These are phyloP conservation scores for Helotiales sp. DNA, from an alignment of 2,329 filamentous ascomycete genomes.

Conservation along the genomic window DNA sequence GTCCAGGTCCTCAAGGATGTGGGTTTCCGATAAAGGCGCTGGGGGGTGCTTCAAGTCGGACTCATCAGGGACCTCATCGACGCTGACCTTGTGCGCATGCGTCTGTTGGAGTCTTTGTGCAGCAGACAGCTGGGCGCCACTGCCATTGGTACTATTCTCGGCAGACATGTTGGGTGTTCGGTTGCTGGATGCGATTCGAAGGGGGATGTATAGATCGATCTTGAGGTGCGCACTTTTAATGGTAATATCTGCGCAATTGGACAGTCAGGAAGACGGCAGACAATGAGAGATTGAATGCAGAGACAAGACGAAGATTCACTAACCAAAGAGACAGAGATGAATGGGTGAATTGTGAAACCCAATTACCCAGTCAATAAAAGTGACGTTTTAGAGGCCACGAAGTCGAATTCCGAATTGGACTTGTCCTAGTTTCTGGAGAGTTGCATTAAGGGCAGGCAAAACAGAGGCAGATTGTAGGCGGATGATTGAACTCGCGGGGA, in stretches of 20 bases:
- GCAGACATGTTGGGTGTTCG: slow-evolving; percentile 37
- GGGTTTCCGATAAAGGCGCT: slow-evolving; percentile 49
- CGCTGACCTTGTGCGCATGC: slow-evolving; percentile 66
- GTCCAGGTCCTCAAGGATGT: slow-evolving; percentile 43
- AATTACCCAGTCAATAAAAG: slow-evolving; percentile 18
- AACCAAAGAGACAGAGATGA: slow-evolving; percentile 25
- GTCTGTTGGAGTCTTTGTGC: slow-evolving; percentile 66
- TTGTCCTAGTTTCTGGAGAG: slow-evolving; percentile 31
- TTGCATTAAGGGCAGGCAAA: slow-evolving; percentile 40
- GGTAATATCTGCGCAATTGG: slow-evolving; percentile 12
- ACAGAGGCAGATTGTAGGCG: slow-evolving; percentile 16
- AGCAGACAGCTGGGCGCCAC: slow-evolving; percentile 31
- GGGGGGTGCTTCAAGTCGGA: slow-evolving; percentile 70
- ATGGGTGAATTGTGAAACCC: slow-evolving; percentile 22
- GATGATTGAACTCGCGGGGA: slow-evolving; percentile 15
- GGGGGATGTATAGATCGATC: background rate
- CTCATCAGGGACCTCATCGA: slow-evolving; percentile 84
- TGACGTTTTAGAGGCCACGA: slow-evolving; percentile 39
- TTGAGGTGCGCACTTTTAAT: slow-evolving; percentile 8
- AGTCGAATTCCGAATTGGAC: slow-evolving; percentile 30
- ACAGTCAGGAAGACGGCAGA: slow-evolving; percentile 12
- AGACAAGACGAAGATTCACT: slow-evolving; percentile 12
- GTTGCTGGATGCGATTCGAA: background rate
- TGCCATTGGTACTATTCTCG: slow-evolving; percentile 35
- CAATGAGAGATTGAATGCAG: background rate